Base-by-base conservation (phyloP, 306 rosid species). In the Citrullus mucosospermus region DNA sequence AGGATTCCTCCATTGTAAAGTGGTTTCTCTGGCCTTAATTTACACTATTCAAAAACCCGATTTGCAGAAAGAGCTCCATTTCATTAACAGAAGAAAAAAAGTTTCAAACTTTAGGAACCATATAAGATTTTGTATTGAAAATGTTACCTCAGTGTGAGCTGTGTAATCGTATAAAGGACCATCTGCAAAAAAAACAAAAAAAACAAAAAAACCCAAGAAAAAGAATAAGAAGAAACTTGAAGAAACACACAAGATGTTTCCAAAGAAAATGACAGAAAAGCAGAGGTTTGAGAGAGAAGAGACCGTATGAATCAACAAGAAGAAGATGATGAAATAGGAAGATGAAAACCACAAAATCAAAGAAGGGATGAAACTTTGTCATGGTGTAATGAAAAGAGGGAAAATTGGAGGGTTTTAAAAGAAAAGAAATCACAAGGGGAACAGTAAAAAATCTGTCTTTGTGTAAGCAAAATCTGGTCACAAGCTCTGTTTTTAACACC, bases 151-250 rank as follows among this genome's bases (percentile, higher is more conserved):
- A 8, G 91, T 84, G 85, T 89, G 86, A 36, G 98, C 97, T 43
- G 98, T 87, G 72, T 80, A 85, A 60, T 95, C 98, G 75, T 95
- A 95, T 1, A 86, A 25, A 76, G 98, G 98, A 43, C 96, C 98
- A 84, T 91, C 98, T 94, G 93, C 86, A 15, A 60, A 70, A 53
- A 10, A 68, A 58, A n/a, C 66, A 65, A 63, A 66, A 3, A 13
- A 13, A 38, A 8, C 12, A n/a, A 58, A n/a, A 71, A 65, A 63
- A 66, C 4, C 46, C 16, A 10, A 38, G 8, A 15, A 12, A 41
- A 34, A 63, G 25, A 51, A 55, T 53, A 55, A 68, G 56, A 44
- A 18, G 54, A 18, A 20, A 25, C 41, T n/a, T 3, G 43, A 17
- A 58, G 68, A 25, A 57, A n/a, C 3, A 7, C 51, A 77, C 34